Evolutionary conservation across 2,329 filamentous ascomycete species (phyloP).

Genomic region (Lasiodiplodia gonubiensis): DNA sequence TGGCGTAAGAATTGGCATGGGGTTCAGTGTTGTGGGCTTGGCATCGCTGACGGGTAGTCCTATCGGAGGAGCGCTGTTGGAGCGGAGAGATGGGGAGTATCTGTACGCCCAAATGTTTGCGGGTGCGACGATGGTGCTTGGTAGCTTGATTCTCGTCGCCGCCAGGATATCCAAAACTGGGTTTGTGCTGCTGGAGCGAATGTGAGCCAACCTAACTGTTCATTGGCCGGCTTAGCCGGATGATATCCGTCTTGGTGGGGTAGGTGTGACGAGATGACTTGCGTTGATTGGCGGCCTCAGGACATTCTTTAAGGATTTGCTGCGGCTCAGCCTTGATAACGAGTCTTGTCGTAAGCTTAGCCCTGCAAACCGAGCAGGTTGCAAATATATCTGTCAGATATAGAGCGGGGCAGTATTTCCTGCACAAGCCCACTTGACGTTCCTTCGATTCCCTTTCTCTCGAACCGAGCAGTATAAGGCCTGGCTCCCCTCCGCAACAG

Average conservation of each 20-base stretch:
- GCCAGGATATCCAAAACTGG: slow-evolving; percentile 22
- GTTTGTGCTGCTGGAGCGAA: not conserved
- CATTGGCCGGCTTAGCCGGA: too few relatives aligned
- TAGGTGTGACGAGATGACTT: not conserved
- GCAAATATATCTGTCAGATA: too few relatives aligned
- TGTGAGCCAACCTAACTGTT: not conserved
- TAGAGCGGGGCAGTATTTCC: too few relatives aligned
- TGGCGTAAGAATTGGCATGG: slow-evolving; percentile 56
- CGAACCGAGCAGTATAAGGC: too few relatives aligned
- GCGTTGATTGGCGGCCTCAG: too few relatives aligned
- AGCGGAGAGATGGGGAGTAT: slow-evolving; percentile 44
- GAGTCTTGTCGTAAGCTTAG: too few relatives aligned
- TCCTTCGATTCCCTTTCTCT: too few relatives aligned
- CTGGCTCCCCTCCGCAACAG: too few relatives aligned
- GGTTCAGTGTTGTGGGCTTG: slow-evolving; percentile 38
- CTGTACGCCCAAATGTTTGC: slow-evolving; percentile 51
- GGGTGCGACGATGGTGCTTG: slow-evolving; percentile 49
- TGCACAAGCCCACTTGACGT: too few relatives aligned
- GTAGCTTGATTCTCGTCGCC: slow-evolving; percentile 33
- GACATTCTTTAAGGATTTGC: too few relatives aligned
- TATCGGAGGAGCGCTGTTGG: slow-evolving; percentile 43
- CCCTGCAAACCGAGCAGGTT: too few relatives aligned
- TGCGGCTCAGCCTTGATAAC: too few relatives aligned
- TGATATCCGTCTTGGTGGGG: not conserved
- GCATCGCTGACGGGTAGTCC: slow-evolving; percentile 39